phyloP scores from a whole-genome alignment of 176 grass and related monocot species.

The Oryza meyeriana region DNA sequence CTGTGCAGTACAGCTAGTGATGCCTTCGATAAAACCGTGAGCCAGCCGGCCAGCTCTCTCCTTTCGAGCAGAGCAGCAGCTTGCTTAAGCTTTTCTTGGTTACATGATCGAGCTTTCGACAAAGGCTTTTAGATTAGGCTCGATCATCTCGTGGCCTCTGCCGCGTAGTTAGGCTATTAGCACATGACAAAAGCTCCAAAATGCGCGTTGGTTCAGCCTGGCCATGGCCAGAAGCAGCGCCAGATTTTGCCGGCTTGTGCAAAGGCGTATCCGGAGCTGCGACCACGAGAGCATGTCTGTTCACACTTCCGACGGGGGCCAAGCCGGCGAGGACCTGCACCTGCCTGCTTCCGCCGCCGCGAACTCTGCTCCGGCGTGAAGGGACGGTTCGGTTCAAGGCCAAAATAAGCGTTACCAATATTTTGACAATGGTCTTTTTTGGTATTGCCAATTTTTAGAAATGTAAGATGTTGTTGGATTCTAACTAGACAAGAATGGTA shows the following conservation, averaged over 20 bases:
- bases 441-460: no score
- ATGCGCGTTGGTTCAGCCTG: slow-evolving; percentile 12
- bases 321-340: not conserved
- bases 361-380: not conserved
- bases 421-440: no score
- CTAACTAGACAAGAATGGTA: no score
- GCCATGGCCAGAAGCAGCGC: not conserved
- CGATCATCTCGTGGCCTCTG: not conserved
- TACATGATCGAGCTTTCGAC: not conserved
- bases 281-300: not conserved
- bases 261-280: not conserved
- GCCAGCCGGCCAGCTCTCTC: not conserved
- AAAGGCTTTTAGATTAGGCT: slow-evolving; percentile 9
- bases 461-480: no score
- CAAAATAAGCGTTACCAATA: no score
- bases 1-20: not conserved
- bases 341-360: no score
- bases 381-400: no score
- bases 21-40: slow-evolving; percentile 18
- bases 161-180: not conserved
- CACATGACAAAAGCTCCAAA: slow-evolving; percentile 19
- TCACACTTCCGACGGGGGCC: not conserved
- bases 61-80: not conserved
- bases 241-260: not conserved
- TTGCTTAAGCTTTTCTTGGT: not conserved